Conservation (phyloP, 768 basidiomycete species). For the Kwoniella dejecticola region DNA sequence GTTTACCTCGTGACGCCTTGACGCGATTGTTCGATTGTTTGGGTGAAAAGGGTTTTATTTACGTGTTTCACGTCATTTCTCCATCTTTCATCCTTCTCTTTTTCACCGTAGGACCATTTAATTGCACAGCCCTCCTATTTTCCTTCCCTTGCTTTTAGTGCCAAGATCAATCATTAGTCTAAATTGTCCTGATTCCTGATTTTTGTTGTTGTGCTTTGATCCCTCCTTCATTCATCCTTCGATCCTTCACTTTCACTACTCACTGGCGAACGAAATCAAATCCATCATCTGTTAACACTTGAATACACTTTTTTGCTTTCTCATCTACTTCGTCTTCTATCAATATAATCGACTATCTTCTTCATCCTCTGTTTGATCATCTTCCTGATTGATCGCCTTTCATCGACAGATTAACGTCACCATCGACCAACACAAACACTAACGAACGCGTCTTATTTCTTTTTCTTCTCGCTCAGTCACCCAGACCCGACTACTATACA, state of each 20-base stretch:
- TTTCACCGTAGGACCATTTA: too few relatives aligned
- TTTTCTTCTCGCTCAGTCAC: background rate
- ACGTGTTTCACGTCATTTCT: slow-evolving; percentile 18
- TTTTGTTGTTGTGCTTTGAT: slow-evolving; percentile 6
- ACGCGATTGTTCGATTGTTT: slow-evolving; percentile 2
- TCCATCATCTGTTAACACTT: too few relatives aligned
- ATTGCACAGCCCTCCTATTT: slow-evolving; percentile 7
- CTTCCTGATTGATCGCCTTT: background rate
- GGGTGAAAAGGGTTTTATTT: too few relatives aligned
- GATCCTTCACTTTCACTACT: background rate
- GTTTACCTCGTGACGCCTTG: background rate
- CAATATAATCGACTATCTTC: too few relatives aligned
- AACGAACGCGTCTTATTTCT: background rate
- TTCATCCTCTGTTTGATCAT: too few relatives aligned
- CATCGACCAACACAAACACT: background rate
- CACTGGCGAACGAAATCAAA: too few relatives aligned
- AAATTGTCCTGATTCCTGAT: background rate
- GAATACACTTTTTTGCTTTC: background rate
- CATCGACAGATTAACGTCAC: background rate
- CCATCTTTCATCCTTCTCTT: background rate
- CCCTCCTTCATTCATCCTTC: background rate
- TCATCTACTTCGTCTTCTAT: background rate
- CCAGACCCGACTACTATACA: slow-evolving; percentile 7
- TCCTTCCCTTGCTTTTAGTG: background rate
- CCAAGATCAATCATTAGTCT: background rate